Percentiles rank a stretch among this genome's conserved stretches.
These are phyloP conservation scores for Ormosia semicastrata DNA, from an alignment of 306 rosid species.

Conservation along the genomic window DNA sequence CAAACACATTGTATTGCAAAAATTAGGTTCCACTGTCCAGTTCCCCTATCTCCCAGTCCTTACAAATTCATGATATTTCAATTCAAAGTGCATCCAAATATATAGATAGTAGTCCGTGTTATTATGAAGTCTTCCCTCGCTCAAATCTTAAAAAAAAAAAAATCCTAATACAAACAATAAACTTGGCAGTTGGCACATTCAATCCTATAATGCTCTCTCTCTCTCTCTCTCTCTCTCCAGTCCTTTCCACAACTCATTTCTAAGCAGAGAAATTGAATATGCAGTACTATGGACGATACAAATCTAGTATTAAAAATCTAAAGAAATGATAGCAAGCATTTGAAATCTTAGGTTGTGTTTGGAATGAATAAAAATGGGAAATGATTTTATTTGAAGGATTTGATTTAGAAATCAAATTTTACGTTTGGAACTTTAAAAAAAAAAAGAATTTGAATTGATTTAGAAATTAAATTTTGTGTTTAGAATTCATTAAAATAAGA, in stretches of 20 bases:
- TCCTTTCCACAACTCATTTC: neutral
- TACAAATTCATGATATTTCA: neutral
- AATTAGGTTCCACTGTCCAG: neutral
- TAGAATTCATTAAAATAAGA: too few relatives aligned
- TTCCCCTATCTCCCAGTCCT: conserved; percentile 14
- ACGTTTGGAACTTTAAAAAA: too few relatives aligned
- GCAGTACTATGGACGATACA: neutral
- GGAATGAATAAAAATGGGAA: too few relatives aligned
- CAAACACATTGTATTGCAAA: neutral
- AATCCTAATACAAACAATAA: neutral
- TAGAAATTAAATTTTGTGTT: too few relatives aligned
- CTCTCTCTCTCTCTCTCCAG: neutral
- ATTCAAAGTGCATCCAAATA: neutral
- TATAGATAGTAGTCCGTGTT: neutral
- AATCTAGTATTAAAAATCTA: neutral
- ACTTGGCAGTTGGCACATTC: conserved; percentile 5
- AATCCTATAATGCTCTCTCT: neutral
- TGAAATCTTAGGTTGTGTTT: too few relatives aligned
- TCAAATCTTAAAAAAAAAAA: neutral
- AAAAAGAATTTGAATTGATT: too few relatives aligned
- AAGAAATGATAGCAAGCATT: conserved; percentile 8
- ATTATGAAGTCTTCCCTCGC: neutral
- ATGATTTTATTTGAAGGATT: too few relatives aligned
- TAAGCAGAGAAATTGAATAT: neutral
- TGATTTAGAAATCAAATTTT: too few relatives aligned